Base-by-base conservation (phyloP, 202 grass and related monocot genomes). In the Musa balbisiana region DNA sequence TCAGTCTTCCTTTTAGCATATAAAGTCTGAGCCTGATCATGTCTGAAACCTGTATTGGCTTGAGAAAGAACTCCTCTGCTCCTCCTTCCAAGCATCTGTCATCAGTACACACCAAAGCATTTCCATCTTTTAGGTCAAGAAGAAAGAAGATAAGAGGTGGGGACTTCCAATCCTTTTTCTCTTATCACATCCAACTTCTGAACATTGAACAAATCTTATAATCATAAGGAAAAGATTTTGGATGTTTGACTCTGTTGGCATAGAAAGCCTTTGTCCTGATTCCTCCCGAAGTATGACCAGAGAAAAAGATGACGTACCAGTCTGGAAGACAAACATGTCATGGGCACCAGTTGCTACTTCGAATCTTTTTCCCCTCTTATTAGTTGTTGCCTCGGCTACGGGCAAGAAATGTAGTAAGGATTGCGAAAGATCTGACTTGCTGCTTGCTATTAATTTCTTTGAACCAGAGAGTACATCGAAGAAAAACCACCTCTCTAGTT, bases 1-100 rank as follows among this genome's bases (percentile, higher is more conserved):
- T 83, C 0, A 71, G 54, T 80, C 88, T 92, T 73, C 85, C 84
- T 83, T 91, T 85, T 21, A 88, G 80, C 26, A 99, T 72, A 73
- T 95, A 85, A 9, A 89, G 88, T 81, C 82, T 92, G 75, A 99
- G 87, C 83, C 79, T 94, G 55, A 87, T 90, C 91, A 99, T 90
- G 89, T 99, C 91, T 23, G 95, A 86, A 1, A 82, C 81, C 72
- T 94, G 90, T 50, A 99, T 91, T 20, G 95, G 95, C 62, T 99
- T 99, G 27, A 95, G 87, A 69, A 99, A 94, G 80, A 99, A 99
- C 83, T 94, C 95, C 79, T 99, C 89, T 13, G 95, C 95, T 26
- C 95, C 91, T 59, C 84, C 91, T 82, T 99, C 89, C 85, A 99
- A 69, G 77, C 95, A 99, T 87, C 95, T 99, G 87, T 23, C 49